Evolutionary conservation across 805 yeast genomes (phyloP).

Genomic region (Wickerhamiella galacta): DNA sequence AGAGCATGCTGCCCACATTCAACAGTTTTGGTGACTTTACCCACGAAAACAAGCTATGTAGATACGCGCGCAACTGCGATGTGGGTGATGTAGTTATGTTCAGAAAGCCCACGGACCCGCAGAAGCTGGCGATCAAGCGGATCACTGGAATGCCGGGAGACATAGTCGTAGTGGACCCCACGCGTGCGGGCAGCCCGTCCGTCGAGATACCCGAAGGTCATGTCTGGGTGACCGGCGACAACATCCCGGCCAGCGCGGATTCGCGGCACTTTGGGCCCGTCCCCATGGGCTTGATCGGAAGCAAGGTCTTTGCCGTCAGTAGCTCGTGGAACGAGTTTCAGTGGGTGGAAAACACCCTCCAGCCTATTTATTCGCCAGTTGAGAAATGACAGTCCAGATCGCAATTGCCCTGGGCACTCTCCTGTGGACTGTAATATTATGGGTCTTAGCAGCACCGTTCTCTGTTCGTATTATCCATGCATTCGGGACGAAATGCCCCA

Average conservation of each 20-base stretch:
- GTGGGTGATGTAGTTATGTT: conserved; percentile 86
- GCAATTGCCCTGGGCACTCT: too few relatives aligned
- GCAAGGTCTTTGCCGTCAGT: conserved; percentile 46
- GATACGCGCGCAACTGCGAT: conserved; percentile 46
- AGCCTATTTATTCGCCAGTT: too few relatives aligned
- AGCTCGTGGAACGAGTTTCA: conserved; percentile 9
- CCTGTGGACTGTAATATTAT: too few relatives aligned
- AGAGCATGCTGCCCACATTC: conserved; percentile 87
- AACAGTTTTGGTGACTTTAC: conserved; percentile 62
- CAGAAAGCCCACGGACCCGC: conserved; percentile 75
- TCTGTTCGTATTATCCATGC: too few relatives aligned
- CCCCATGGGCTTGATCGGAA: conserved; percentile 76
- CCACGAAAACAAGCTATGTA: conserved; percentile 45
- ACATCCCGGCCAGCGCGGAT: conserved; percentile 70
- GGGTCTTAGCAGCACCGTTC: too few relatives aligned
- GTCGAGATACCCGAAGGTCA: conserved; percentile 85
- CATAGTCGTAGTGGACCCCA: conserved; percentile 60
- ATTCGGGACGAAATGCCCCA: too few relatives aligned
- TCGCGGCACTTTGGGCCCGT: conserved; percentile 79
- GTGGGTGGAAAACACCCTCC: conserved; percentile 12
- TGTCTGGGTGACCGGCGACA: conserved; percentile 95
- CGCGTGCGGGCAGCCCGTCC: conserved; percentile 26
- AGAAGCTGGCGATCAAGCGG: conserved; percentile 75
- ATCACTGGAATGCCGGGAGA: conserved; percentile 97
- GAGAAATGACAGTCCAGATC: too few relatives aligned